phyloP scores from a whole-genome alignment of 352 stramenopile species.

The Globisporangium irregulare region DNA sequence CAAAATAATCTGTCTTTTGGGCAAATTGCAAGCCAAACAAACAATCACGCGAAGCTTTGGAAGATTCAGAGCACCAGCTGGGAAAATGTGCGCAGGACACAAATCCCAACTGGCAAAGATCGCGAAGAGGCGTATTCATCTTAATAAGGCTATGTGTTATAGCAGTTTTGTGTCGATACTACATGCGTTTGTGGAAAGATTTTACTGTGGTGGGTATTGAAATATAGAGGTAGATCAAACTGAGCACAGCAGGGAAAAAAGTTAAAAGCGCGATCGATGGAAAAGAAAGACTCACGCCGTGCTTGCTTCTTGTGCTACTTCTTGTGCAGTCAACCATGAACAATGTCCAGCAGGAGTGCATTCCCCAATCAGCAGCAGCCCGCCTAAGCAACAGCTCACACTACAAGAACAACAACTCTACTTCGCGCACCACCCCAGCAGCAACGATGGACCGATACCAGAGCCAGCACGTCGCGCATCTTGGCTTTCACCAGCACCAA shows the following conservation, averaged over 20 bases:
- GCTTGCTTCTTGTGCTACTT: neutral
- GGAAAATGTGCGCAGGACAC: slow-evolving; percentile 6
- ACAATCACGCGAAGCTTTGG: neutral
- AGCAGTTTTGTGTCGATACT: no score
- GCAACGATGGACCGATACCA: neutral
- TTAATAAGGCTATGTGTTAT: neutral
- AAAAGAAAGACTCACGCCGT: neutral
- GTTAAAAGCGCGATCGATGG: neutral
- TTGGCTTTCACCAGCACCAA: neutral
- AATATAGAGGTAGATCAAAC: neutral
- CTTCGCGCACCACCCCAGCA: neutral
- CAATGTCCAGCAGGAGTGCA: neutral
- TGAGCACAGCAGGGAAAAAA: neutral
- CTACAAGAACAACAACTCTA: neutral
- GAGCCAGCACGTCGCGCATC: neutral
- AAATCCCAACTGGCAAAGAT: slow-evolving; percentile 2
- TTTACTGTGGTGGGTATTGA: neutral
- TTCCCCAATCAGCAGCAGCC: neutral
- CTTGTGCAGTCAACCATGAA: neutral
- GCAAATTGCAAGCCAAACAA: neutral
- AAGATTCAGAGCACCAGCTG: slow-evolving; percentile 9
- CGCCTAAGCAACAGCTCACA: neutral
- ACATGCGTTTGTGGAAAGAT: no score
- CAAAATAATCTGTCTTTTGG: neutral
- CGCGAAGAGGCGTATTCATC: neutral